Percentiles rank a stretch among this genome's conserved stretches.
Evolutionary conservation across 2,329 filamentous ascomycete genomes (phyloP).

Genomic region (Aspergillus tamarii): DNA sequence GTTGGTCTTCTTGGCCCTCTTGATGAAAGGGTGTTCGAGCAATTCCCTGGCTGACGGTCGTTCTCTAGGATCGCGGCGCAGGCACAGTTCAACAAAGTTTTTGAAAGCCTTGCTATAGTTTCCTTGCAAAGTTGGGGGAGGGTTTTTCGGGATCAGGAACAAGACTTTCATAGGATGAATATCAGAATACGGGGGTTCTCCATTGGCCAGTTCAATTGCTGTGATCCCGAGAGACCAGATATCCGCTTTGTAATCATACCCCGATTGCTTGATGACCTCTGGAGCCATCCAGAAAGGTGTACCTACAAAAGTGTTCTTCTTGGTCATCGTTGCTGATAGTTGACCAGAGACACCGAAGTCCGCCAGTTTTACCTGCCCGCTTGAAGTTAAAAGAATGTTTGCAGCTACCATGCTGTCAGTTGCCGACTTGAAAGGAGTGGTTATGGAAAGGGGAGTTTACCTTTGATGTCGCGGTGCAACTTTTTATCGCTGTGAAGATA

Average conservation of each 20-base stretch:
- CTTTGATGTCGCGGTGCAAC: slow-evolving; percentile 94
- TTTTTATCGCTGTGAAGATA: slow-evolving; percentile 97
- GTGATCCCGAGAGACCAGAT: slow-evolving; percentile 98
- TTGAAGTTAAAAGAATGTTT: slow-evolving; percentile 85
- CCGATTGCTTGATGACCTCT: slow-evolving; percentile 97
- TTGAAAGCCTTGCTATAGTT: slow-evolving; percentile 83
- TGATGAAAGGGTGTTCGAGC: slow-evolving; percentile 86
- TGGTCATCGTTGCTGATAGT: slow-evolving; percentile 96
- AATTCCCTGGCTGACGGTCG: slow-evolving; percentile 84
- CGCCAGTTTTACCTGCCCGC: slow-evolving; percentile 93
- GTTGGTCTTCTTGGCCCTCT: slow-evolving; percentile 90
- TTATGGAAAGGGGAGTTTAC: slow-evolving; percentile 48
- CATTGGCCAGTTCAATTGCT: slow-evolving; percentile 85
- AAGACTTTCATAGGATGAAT: slow-evolving; percentile 99
- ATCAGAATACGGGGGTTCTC: slow-evolving; percentile 91
- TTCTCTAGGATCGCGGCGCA: slow-evolving; percentile 87
- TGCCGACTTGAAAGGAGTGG: too few species aligned
- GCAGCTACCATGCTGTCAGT: slow-evolving; percentile 65
- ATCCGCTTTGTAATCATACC: slow-evolving; percentile 96
- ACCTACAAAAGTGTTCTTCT: slow-evolving; percentile 98
- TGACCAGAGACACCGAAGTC: slow-evolving; percentile 98
- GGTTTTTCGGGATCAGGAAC: slow-evolving; percentile 94
- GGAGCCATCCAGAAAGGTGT: slow-evolving; percentile 99
- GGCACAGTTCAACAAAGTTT: slow-evolving; percentile 79
- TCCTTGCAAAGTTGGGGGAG: slow-evolving; percentile 77